A percentile compares a stretch with the other conserved stretches of the same genome.
phyloP scores from a whole-genome alignment of 805 yeast species.

The Komagataella populi region DNA sequence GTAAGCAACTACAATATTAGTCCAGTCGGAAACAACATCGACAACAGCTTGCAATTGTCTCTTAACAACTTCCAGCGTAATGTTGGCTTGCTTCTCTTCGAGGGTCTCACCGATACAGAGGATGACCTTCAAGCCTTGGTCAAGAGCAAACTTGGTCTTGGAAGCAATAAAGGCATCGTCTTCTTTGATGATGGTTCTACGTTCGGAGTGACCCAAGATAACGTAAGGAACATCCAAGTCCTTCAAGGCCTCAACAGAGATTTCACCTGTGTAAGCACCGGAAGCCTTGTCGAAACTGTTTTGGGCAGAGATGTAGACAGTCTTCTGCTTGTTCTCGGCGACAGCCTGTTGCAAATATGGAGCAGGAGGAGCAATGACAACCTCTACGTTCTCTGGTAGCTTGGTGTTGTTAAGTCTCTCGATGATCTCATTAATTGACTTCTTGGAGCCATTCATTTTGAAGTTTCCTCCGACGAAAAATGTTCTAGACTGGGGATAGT shows the following conservation, averaged over 20 bases:
- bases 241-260: constrained; percentile 75
- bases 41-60: constrained; percentile 86
- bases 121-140: constrained; percentile 79
- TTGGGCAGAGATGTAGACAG: constrained; percentile 80
- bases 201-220: constrained; percentile 95
- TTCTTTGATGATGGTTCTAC: constrained; percentile 90
- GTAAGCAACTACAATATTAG: constrained; percentile 87
- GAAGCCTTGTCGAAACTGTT: constrained; percentile 77
- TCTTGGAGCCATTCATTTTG: constrained; percentile 93
- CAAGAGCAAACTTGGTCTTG: constrained; percentile 90
- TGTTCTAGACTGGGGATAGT: constrained; percentile 48
- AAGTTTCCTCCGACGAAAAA: constrained; percentile 99
- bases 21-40: constrained; percentile 76
- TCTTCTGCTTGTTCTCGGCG: constrained; percentile 50
- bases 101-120: constrained; percentile 96
- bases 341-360: constrained; percentile 77
- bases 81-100: constrained; percentile 85
- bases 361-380: constrained; percentile 93
- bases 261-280: constrained; percentile 98
- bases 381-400: constrained; percentile 71
- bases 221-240: constrained; percentile 94
- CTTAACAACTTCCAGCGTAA: constrained; percentile 76
- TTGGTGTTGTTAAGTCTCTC: constrained; percentile 70
- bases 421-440: constrained; percentile 71
- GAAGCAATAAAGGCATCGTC: constrained; percentile 83